Conservation (phyloP, 1,284 basidiomycete species). For the Athelia sp. region DNA sequence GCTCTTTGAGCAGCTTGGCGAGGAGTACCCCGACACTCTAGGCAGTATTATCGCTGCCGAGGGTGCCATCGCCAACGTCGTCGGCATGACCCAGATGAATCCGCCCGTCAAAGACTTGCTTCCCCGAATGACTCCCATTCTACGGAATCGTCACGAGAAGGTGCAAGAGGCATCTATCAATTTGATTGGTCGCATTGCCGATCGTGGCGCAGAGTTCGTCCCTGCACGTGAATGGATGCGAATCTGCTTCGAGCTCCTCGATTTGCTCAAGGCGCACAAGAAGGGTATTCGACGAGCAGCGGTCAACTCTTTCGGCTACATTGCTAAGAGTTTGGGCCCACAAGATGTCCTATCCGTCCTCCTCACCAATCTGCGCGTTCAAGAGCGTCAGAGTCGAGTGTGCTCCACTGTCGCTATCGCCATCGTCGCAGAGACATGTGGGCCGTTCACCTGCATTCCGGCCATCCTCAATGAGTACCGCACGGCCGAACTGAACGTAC, state of each 20-base stretch:
- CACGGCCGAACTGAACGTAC: slow-evolving; percentile 95
- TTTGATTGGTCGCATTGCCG: slow-evolving; percentile 97
- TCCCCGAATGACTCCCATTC: slow-evolving; percentile 98
- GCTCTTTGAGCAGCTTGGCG: slow-evolving; percentile 97
- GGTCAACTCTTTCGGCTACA: slow-evolving; percentile 99
- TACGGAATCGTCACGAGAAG: slow-evolving; percentile 98
- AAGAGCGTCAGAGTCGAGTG: slow-evolving; percentile 98
- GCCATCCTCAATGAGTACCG: slow-evolving; percentile 99
- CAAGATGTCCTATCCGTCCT: slow-evolving; percentile 97
- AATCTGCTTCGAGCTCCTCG: slow-evolving; percentile 98
- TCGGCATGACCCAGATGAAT: slow-evolving; percentile 99
- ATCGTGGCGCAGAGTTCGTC: slow-evolving; percentile 98
- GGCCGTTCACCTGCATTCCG: slow-evolving; percentile 98
- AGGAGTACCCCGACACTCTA: slow-evolving; percentile 98
- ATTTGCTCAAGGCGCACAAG: slow-evolving; percentile 98
- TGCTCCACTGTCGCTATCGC: slow-evolving; percentile 99
- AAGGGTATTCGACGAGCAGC: slow-evolving; percentile 98
- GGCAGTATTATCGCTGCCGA: slow-evolving; percentile 99
- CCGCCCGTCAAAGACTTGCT: slow-evolving; percentile 99
- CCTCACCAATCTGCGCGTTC: slow-evolving; percentile 94
- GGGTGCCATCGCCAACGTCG: slow-evolving; percentile 98
- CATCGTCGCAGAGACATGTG: slow-evolving; percentile 96
- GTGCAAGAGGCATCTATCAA: slow-evolving; percentile 99
- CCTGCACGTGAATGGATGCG: slow-evolving; percentile 99
- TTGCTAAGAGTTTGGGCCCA: slow-evolving; percentile 98